Evolutionary conservation across 2,329 filamentous ascomycete genomes (phyloP).

Genomic region (Venturia effusa): DNA sequence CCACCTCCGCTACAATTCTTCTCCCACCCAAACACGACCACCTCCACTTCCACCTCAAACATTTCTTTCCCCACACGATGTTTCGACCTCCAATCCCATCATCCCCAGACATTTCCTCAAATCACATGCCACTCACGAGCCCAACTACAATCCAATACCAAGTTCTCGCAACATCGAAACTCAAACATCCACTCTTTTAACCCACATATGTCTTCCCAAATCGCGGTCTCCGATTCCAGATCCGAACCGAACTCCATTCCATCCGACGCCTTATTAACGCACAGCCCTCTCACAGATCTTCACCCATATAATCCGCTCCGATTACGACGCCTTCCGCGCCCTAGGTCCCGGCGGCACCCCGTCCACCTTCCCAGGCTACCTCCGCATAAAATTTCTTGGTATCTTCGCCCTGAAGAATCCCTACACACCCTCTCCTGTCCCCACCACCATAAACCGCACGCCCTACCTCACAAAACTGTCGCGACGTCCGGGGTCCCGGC

Average conservation of each 20-base stretch:
- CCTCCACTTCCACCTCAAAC: neutral
- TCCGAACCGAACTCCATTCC: too few relatives aligned
- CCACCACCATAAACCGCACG: conserved; percentile 46
- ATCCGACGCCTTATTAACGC: neutral
- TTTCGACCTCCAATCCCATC: too few relatives aligned
- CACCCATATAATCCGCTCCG: conserved; percentile 44
- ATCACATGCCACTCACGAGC: too few relatives aligned
- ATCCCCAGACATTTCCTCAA: too few relatives aligned
- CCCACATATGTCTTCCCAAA: too few relatives aligned
- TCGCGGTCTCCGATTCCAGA: neutral
- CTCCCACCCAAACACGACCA: neutral
- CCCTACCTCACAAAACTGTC: conserved; percentile 37
- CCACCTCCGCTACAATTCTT: neutral
- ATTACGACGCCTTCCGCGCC: conserved; percentile 65
- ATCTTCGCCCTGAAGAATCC: conserved; percentile 62
- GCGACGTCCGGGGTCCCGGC: conserved; percentile 51
- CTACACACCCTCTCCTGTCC: conserved; percentile 46
- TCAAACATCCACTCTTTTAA: too few relatives aligned
- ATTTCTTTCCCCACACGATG: neutral
- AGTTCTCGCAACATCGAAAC: too few relatives aligned
- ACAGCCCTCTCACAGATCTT: conserved; percentile 10
- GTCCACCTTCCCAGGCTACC: conserved; percentile 60
- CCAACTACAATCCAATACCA: too few relatives aligned
- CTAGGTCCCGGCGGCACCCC: conserved; percentile 76
- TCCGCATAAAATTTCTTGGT: conserved; percentile 61